These are phyloP conservation scores for Aspergillus costaricaensis DNA, from an alignment of 2,329 filamentous ascomycete species.

Conservation along the genomic window DNA sequence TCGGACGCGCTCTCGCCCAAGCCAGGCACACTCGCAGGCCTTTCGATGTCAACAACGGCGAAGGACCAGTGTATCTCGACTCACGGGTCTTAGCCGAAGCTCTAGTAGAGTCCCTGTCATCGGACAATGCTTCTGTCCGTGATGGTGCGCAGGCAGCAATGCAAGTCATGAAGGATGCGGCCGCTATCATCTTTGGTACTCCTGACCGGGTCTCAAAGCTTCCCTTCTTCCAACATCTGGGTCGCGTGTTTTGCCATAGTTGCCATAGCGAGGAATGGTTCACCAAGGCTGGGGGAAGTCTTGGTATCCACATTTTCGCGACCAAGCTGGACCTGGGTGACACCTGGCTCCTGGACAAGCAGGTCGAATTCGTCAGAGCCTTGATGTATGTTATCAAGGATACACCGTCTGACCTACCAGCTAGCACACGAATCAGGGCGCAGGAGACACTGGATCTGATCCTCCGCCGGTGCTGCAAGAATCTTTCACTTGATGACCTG, in stretches of 20 bases:
- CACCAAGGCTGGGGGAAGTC: constrained; percentile 87
- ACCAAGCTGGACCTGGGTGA: constrained; percentile 84
- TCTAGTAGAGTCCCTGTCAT: constrained; percentile 85
- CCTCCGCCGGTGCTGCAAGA: constrained; percentile 75
- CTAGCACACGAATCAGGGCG: constrained; percentile 80
- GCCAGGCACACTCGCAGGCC: constrained; percentile 73
- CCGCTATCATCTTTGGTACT: constrained; percentile 76
- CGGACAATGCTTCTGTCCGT: constrained; percentile 76
- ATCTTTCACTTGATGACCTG: constrained; percentile 76
- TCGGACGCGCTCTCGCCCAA: constrained; percentile 80
- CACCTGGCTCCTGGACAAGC: constrained; percentile 76
- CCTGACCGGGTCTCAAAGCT: constrained; percentile 71
- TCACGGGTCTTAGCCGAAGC: constrained; percentile 85
- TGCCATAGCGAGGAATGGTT: constrained; percentile 99
- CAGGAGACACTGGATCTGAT: constrained; percentile 81
- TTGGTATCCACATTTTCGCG: constrained; percentile 85
- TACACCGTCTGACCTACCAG: constrained; percentile 90
- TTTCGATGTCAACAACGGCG: constrained; percentile 83
- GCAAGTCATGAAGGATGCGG: constrained; percentile 73
- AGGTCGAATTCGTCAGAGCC: constrained; percentile 86
- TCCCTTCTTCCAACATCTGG: constrained; percentile 80
- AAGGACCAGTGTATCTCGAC: constrained; percentile 84
- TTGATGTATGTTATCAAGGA: constrained; percentile 98
- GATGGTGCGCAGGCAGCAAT: constrained; percentile 81
- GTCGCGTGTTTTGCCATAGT: constrained; percentile 84